A percentile compares a stretch with the other conserved stretches of the same genome.
Conservation (phyloP, 2,329 filamentous ascomycete species). For the Ceratocystis papillata region DNA sequence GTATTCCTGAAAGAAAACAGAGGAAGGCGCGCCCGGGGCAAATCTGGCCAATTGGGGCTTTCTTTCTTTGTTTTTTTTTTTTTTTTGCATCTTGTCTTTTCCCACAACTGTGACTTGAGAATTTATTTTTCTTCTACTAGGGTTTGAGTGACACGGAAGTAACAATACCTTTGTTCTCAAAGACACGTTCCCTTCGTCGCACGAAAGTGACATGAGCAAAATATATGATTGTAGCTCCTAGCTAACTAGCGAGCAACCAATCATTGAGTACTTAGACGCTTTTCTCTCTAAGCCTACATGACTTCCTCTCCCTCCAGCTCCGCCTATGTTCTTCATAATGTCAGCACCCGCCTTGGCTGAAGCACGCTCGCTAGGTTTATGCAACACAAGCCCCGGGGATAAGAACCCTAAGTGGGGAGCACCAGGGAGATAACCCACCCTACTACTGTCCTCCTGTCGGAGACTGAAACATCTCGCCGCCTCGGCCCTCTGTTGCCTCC, state of each 20-base stretch:
- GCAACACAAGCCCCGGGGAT: background rate
- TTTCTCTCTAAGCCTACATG: too few species aligned
- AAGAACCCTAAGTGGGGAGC: background rate
- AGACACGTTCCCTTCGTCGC: background rate
- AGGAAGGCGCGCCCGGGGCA: background rate
- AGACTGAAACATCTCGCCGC: slow-evolving; percentile 35
- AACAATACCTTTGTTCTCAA: slow-evolving; percentile 7
- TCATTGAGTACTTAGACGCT: too few species aligned
- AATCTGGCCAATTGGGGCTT: slow-evolving; percentile 3
- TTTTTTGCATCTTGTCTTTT: too few species aligned
- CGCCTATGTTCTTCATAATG: background rate
- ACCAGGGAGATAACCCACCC: too few species aligned
- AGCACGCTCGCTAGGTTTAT: background rate
- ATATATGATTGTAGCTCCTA: background rate
- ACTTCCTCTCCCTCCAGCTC: background rate
- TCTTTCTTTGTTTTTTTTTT: too few species aligned
- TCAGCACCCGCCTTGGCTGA: background rate
- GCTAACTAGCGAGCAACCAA: background rate
- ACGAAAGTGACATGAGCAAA: background rate
- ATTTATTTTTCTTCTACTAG: too few species aligned
- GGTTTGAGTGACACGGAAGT: too few species aligned
- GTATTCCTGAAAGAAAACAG: background rate
- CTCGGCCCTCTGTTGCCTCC: slow-evolving; percentile 41
- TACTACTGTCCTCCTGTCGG: slow-evolving; percentile 19
- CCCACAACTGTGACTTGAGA: too few species aligned